Percentiles rank a stretch among this genome's conserved stretches.
phyloP scores from a whole-genome alignment of 352 stramenopile species.

The Globisporangium radiosum region DNA sequence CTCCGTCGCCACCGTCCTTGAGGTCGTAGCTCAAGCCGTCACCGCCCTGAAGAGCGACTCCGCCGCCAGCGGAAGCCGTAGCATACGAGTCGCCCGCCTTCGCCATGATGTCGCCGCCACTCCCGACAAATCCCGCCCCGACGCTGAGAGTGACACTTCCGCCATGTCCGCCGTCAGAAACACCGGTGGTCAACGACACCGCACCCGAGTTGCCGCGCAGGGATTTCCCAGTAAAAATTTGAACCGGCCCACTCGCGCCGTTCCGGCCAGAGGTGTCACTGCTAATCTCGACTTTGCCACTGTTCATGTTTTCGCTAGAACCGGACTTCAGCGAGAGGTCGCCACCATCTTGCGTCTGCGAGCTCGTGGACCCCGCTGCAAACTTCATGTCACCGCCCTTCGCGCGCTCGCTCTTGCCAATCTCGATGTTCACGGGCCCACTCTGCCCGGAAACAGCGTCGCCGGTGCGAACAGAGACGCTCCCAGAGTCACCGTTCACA shows the following conservation, averaged over 20 bases:
- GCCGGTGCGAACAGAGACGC: slow-evolving; percentile 48
- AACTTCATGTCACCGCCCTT: slow-evolving; percentile 75
- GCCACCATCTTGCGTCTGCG: slow-evolving; percentile 50
- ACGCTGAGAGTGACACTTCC: slow-evolving; percentile 63
- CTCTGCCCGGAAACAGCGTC: slow-evolving; percentile 40
- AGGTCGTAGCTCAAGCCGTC: slow-evolving; percentile 33
- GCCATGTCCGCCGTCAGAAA: slow-evolving; percentile 42
- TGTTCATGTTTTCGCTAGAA: slow-evolving; percentile 53
- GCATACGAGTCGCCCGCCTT: slow-evolving; percentile 57
- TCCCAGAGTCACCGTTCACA: slow-evolving; percentile 47
- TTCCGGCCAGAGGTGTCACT: slow-evolving; percentile 66
- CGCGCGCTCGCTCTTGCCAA: slow-evolving; percentile 45
- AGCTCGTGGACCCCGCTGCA: slow-evolving; percentile 43
- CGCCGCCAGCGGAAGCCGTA: slow-evolving; percentile 34
- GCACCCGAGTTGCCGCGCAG: slow-evolving; percentile 55
- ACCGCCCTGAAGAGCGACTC: slow-evolving; percentile 34
- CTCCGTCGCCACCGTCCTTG: slow-evolving; percentile 60
- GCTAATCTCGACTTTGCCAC: slow-evolving; percentile 65
- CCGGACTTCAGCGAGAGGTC: slow-evolving; percentile 75
- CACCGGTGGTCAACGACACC: slow-evolving; percentile 66
- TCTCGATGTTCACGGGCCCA: slow-evolving; percentile 33
- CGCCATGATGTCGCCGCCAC: slow-evolving; percentile 61
- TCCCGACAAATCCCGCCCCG: slow-evolving; percentile 39
- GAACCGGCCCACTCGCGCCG: slow-evolving; percentile 74
- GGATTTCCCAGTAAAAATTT: slow-evolving; percentile 50